A percentile compares a stretch with the other conserved stretches of the same genome.
Conservation (phyloP, 2,329 filamentous ascomycete genomes). For the Hypoxylon sp. region DNA sequence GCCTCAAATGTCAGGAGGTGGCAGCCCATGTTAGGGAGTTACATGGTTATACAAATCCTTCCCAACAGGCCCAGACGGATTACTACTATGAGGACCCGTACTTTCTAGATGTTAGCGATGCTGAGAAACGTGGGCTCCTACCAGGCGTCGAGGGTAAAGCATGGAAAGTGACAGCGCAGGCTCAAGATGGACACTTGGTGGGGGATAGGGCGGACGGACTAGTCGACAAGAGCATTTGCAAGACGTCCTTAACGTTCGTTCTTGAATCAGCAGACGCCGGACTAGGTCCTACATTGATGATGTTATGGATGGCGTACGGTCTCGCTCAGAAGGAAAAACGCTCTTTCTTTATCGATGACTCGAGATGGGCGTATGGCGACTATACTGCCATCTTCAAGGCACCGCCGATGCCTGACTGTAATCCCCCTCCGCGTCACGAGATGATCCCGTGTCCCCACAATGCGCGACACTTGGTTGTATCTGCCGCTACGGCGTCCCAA, state of each 20-base stretch:
- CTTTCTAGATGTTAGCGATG: constrained; percentile 82
- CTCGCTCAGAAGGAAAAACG: constrained; percentile 80
- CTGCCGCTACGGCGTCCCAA: constrained; percentile 74
- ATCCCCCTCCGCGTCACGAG: constrained; percentile 79
- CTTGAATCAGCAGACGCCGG: constrained; percentile 82
- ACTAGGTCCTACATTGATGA: constrained; percentile 81
- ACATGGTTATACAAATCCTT: constrained; percentile 59
- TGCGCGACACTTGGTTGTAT: constrained; percentile 81
- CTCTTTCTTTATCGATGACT: constrained; percentile 88
- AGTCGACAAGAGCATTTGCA: constrained; percentile 71
- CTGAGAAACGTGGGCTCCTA: constrained; percentile 75
- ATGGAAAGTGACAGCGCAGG: constrained; percentile 56
- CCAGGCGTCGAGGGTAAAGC: constrained; percentile 60
- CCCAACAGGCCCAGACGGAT: constrained; percentile 62
- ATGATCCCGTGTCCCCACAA: constrained; percentile 85
- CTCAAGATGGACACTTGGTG: constrained; percentile 58
- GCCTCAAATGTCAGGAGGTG: constrained; percentile 75
- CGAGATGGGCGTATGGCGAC: constrained; percentile 84
- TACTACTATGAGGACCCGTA: constrained; percentile 76
- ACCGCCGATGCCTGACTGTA: constrained; percentile 75
- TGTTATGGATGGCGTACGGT: constrained; percentile 87
- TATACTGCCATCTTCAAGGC: constrained; percentile 80
- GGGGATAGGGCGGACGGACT: constrained; percentile 63
- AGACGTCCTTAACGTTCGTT: constrained; percentile 81
- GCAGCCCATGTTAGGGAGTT: constrained; percentile 69